Evolutionary conservation across 495 filamentous ascomycete species (phyloP).

Genomic region (Penicillium egyptiacum): DNA sequence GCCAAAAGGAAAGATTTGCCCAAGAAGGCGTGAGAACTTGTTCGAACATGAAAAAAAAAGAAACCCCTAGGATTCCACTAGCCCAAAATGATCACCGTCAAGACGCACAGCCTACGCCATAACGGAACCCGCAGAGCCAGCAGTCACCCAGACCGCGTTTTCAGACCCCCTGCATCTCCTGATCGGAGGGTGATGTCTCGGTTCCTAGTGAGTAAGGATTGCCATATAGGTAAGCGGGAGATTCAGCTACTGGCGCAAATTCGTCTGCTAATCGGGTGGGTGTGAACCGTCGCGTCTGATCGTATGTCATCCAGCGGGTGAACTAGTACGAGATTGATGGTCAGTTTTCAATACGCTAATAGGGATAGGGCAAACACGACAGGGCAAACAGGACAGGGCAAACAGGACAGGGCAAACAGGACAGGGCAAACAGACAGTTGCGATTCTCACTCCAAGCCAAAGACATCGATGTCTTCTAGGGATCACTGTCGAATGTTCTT

Average conservation of each 20-base stretch:
- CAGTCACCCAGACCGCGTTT: slow-evolving; percentile 1
- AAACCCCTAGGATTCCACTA: background rate
- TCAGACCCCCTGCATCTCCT: slow-evolving; percentile 18
- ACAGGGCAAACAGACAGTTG: slow-evolving; percentile 42
- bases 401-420: no score
- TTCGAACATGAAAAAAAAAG: background rate
- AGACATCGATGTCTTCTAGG: slow-evolving; percentile 4
- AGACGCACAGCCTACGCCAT: background rate
- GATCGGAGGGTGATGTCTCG: background rate
- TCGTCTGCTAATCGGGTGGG: slow-evolving; percentile 32
- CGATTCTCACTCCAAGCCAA: slow-evolving; percentile 21
- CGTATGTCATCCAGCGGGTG: slow-evolving; percentile 44
- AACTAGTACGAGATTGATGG: slow-evolving; percentile 27
- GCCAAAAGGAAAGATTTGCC: background rate
- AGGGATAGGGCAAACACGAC: background rate
- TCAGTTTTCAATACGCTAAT: background rate
- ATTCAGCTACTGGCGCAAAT: slow-evolving; percentile 26
- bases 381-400: background rate
- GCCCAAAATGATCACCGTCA: slow-evolving; percentile 1
- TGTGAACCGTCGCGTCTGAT: slow-evolving; percentile 28
- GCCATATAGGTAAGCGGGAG: slow-evolving; percentile 20
- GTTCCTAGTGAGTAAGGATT: background rate
- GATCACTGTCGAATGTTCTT: background rate
- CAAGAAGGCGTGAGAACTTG: background rate
- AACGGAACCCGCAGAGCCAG: background rate